A percentile compares a stretch with the other conserved stretches of the same genome.
phyloP scores from a whole-genome alignment of 208 protist species.

The Angomonas ambiguus region DNA sequence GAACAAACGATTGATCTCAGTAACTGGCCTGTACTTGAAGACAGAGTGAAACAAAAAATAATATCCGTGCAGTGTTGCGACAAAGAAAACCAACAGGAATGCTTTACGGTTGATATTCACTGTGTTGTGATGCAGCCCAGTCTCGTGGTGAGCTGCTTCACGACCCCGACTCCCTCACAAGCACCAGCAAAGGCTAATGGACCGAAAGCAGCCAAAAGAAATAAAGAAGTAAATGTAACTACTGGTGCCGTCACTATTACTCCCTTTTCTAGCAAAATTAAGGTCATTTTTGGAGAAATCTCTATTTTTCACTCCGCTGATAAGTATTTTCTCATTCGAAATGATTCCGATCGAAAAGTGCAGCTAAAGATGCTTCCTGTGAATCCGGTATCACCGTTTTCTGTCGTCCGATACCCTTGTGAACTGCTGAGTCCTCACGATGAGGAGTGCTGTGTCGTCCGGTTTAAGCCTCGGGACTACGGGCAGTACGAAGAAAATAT shows the following conservation, averaged over 20 bases:
- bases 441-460: constrained; percentile 33
- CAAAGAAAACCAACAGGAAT: background rate
- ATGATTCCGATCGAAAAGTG: constrained; percentile 23
- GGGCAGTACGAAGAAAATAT: constrained; percentile 45
- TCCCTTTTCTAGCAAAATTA: background rate
- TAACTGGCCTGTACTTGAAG: background rate
- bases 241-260: background rate
- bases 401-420: constrained; percentile 31
- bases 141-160: background rate
- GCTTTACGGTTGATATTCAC: background rate
- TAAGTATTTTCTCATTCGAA: constrained; percentile 35
- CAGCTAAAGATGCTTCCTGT: constrained; percentile 42
- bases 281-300: constrained; percentile 60
- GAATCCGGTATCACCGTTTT: constrained; percentile 57
- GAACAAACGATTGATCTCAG: background rate
- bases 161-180: background rate
- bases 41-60: background rate
- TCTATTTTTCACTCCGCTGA: constrained; percentile 41
- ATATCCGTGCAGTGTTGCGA: background rate
- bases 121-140: background rate
- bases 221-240: background rate
- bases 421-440: constrained; percentile 20
- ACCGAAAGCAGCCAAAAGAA: background rate
- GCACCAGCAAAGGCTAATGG: background rate
- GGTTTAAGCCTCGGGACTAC: constrained; percentile 58